Evolutionary conservation across 306 rosid genomes (phyloP).

Genomic region (Acacia melanoxylon): DNA sequence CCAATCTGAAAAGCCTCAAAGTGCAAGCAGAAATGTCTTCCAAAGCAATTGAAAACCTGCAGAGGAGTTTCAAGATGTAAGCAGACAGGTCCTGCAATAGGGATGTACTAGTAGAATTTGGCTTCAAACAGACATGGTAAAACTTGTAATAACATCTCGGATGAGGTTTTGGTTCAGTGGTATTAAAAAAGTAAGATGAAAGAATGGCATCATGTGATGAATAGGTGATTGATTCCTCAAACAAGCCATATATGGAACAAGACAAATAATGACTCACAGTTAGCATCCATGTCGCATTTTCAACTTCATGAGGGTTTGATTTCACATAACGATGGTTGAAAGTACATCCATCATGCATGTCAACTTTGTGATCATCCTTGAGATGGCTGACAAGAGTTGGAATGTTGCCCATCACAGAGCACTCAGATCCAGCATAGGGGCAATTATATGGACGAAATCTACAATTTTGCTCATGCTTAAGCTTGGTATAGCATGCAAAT

Average conservation of each 20-base stretch:
- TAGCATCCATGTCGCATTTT: conserved; percentile 98
- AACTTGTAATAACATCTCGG: neutral
- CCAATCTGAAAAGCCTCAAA: conserved; percentile 93
- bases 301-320: conserved; percentile 88
- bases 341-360: conserved; percentile 91
- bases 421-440: conserved; percentile 92
- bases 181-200: neutral
- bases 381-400: conserved; percentile 80
- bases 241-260: neutral
- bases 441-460: conserved; percentile 82
- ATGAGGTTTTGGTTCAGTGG: neutral
- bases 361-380: conserved; percentile 86
- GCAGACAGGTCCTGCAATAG: neutral
- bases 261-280: conserved; percentile 52
- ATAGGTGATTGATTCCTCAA: neutral
- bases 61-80: conserved; percentile 21
- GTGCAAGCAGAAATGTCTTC: conserved; percentile 90
- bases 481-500: conserved; percentile 78
- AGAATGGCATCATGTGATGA: neutral
- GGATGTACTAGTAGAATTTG: neutral
- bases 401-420: conserved; percentile 82
- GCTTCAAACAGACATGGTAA: neutral
- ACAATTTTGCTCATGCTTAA: conserved; percentile 83
- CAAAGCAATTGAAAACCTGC: conserved; percentile 90
- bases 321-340: conserved; percentile 93